These are phyloP conservation scores for Fusarium anthophilum DNA, from an alignment of 2,329 filamentous ascomycete genomes.

Conservation along the genomic window DNA sequence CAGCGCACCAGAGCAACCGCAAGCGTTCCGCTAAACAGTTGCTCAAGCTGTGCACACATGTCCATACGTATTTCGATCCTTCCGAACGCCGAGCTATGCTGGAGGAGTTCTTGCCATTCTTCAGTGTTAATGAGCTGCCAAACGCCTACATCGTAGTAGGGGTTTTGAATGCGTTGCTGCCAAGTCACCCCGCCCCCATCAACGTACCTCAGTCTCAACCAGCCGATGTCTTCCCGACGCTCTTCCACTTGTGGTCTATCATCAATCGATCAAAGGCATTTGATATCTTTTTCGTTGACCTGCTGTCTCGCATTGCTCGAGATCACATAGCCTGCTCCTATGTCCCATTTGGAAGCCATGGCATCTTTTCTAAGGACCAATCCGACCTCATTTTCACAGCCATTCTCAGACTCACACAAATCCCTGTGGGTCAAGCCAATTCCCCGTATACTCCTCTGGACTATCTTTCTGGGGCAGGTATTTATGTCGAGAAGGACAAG, in stretches of 20 bases:
- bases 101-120: constrained; percentile 83
- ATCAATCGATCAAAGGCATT: constrained; percentile 89
- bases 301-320: constrained; percentile 85
- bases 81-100: constrained; percentile 83
- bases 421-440: constrained; percentile 94
- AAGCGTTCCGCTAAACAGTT: constrained; percentile 71
- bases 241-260: constrained; percentile 96
- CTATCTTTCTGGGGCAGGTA: constrained; percentile 80
- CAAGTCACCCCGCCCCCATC: constrained; percentile 80
- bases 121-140: constrained; percentile 91
- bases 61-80: constrained; percentile 92
- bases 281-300: constrained; percentile 88
- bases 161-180: constrained; percentile 85
- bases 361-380: constrained; percentile 92
- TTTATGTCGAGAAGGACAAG: constrained; percentile 90
- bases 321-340: constrained; percentile 81
- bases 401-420: constrained; percentile 87
- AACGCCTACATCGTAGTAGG: constrained; percentile 94
- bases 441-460: constrained; percentile 92
- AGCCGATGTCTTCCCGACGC: constrained; percentile 87
- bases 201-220: constrained; percentile 81
- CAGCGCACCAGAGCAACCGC: constrained; percentile 67
- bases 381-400: constrained; percentile 93
- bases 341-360: constrained; percentile 83
- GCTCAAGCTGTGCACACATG: constrained; percentile 89